Evolutionary conservation across 2,329 filamentous ascomycete genomes (phyloP).

Genomic region (Ascochyta pisi): DNA sequence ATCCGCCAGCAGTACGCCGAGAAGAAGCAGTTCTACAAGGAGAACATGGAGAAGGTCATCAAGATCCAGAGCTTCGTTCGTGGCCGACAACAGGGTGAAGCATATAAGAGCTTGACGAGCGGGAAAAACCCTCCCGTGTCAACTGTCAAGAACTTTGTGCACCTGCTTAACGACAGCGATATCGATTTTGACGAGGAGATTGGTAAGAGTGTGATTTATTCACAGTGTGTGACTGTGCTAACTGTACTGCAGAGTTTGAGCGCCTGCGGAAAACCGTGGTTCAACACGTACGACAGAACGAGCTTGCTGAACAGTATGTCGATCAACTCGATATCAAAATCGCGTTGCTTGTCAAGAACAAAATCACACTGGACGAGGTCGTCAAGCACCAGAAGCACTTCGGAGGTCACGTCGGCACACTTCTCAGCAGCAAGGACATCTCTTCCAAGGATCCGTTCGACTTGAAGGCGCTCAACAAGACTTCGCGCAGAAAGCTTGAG

Average conservation of each 20-base stretch:
- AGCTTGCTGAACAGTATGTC: slow-evolving; percentile 96
- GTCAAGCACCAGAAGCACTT: slow-evolving; percentile 97
- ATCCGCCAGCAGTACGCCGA: slow-evolving; percentile 79
- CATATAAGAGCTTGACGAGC: slow-evolving; percentile 94
- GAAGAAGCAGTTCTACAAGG: slow-evolving; percentile 86
- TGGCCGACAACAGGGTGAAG: slow-evolving; percentile 93
- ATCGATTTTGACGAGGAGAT: slow-evolving; percentile 99
- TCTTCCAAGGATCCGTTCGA: slow-evolving; percentile 92
- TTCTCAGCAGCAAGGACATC: slow-evolving; percentile 88
- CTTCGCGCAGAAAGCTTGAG: slow-evolving; percentile 91
- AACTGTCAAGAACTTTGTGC: slow-evolving; percentile 97
- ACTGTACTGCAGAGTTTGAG: slow-evolving; percentile 73
- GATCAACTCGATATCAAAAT: slow-evolving; percentile 99
- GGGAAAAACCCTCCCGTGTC: slow-evolving; percentile 97
- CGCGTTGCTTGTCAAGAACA: slow-evolving; percentile 97
- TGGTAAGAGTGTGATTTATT: slow-evolving; percentile 37
- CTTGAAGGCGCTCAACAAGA: slow-evolving; percentile 96
- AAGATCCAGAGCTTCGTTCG: slow-evolving; percentile 98
- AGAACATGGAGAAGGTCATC: slow-evolving; percentile 99
- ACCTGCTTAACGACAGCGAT: slow-evolving; percentile 95
- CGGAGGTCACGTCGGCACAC: slow-evolving; percentile 82
- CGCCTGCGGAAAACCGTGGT: slow-evolving; percentile 93
- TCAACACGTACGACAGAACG: slow-evolving; percentile 95
- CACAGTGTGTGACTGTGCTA: slow-evolving; percentile 15
- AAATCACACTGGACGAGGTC: slow-evolving; percentile 97